Evolutionary conservation across 129 eudicot genomes (phyloP).

Genomic region (Erigeron canadensis): DNA sequence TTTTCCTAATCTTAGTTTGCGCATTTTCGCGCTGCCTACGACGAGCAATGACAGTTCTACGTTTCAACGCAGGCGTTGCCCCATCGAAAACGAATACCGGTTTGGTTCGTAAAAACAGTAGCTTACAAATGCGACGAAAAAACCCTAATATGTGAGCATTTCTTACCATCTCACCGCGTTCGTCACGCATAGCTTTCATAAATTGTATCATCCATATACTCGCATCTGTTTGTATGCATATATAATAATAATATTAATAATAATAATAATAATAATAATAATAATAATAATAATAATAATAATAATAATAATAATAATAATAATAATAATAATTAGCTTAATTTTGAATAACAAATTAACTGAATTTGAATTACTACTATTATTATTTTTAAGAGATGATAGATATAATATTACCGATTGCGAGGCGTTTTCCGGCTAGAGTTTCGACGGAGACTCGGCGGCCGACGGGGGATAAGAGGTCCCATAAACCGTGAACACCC

Average conservation of each 20-base stretch:
- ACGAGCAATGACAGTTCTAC: slow-evolving; percentile 77
- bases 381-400: no score
- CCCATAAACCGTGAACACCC: slow-evolving; percentile 99
- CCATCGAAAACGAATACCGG: slow-evolving; percentile 93
- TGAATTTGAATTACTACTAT: no score
- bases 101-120: slow-evolving; percentile 68
- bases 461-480: slow-evolving; percentile 90
- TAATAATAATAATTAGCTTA: no score
- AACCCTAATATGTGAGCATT: slow-evolving; percentile 89
- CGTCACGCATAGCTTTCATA: slow-evolving; percentile 95
- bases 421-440: slow-evolving; percentile 85
- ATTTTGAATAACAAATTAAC: no score
- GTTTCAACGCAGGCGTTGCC: slow-evolving; percentile 75
- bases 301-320: no score
- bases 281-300: no score
- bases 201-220: slow-evolving; percentile 98
- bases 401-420: slow-evolving; percentile 51
- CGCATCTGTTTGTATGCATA: slow-evolving; percentile 49
- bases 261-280: no score
- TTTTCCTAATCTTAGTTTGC: slow-evolving; percentile 75
- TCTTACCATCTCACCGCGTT: slow-evolving; percentile 90
- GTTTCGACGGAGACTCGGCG: slow-evolving; percentile 97
- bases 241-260: no score
- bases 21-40: slow-evolving; percentile 92
- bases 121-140: slow-evolving; percentile 86